phyloP scores from a whole-genome alignment of 2,329 filamentous ascomycete genomes.

The Calcarisporium arbuscula region DNA sequence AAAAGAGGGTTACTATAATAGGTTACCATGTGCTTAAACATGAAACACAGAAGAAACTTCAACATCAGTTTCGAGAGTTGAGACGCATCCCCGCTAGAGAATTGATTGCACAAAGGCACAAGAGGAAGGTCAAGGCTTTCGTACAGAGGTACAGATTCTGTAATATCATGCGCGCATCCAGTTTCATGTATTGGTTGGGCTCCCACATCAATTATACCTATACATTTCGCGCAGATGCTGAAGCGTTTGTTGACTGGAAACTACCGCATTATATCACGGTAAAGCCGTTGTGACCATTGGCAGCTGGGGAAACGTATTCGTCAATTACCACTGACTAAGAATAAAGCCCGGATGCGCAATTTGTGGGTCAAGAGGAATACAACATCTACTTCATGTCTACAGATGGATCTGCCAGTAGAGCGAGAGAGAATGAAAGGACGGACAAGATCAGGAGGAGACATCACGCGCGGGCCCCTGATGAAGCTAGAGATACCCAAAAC shows the following conservation, averaged over 20 bases:
- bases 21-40: too few species aligned
- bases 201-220: conserved; percentile 29
- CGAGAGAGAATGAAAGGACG: too few species aligned
- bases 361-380: too few species aligned
- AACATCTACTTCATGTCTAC: too few species aligned
- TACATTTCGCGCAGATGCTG: conserved; percentile 18
- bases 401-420: too few species aligned
- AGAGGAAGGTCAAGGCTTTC: conserved; percentile 14
- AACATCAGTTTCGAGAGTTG: conserved; percentile 9
- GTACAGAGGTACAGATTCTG: conserved; percentile 19
- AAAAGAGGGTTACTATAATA: conserved; percentile 5
- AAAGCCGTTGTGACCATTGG: conserved; percentile 12
- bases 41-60: conserved; percentile 1
- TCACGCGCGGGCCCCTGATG: too few species aligned
- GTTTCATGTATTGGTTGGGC: conserved; percentile 14
- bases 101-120: not conserved
- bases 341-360: conserved; percentile 20
- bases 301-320: conserved; percentile 27
- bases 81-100: conserved; percentile 3
- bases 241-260: conserved; percentile 8
- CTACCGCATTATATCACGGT: conserved; percentile 14
- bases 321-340: conserved; percentile 25
- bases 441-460: too few species aligned
- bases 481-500: too few species aligned
- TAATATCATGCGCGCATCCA: conserved; percentile 5